Percentiles rank a stretch among this genome's conserved stretches.
These are phyloP conservation scores for Sugiyamaella paludigena DNA, from an alignment of 1,139 yeast species.

Conservation along the genomic window DNA sequence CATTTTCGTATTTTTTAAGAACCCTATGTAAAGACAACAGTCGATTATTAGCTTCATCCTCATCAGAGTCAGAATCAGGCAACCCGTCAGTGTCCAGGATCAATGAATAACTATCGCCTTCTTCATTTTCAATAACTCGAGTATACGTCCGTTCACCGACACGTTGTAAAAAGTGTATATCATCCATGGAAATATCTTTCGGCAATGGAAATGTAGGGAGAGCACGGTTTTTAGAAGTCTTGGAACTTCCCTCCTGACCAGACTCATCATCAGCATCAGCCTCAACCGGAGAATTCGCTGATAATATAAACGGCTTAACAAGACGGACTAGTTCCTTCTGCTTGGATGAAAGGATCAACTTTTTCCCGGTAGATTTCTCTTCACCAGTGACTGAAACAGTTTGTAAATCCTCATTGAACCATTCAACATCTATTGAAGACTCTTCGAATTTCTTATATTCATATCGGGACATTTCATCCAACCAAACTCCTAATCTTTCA, in stretches of 20 bases:
- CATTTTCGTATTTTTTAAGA: conserved; percentile 64
- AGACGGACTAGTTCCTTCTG: conserved; percentile 49
- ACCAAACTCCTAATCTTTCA: conserved; percentile 68
- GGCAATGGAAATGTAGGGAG: conserved; percentile 21
- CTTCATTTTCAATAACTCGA: conserved; percentile 27
- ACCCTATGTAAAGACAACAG: conserved; percentile 29
- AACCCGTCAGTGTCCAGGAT: conserved; percentile 70
- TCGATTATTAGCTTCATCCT: conserved; percentile 40
- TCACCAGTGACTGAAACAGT: conserved; percentile 72
- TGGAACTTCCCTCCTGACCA: neutral
- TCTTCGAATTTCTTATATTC: conserved; percentile 54
- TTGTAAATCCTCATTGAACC: conserved; percentile 86
- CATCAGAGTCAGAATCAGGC: conserved; percentile 62
- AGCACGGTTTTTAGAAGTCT: neutral
- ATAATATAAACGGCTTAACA: conserved; percentile 30
- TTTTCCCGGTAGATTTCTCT: conserved; percentile 52
- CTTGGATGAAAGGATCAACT: conserved; percentile 62
- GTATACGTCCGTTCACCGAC: conserved; percentile 30
- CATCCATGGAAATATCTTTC: conserved; percentile 24
- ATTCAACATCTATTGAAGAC: conserved; percentile 76
- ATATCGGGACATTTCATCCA: conserved; percentile 78
- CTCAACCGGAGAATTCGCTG: conserved; percentile 20
- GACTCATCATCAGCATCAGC: conserved; percentile 14
- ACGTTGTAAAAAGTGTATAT: conserved; percentile 31
- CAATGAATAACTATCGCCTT: conserved; percentile 21